Percentiles rank a stretch among this genome's conserved stretches.
These are phyloP conservation scores for Rhodotorula kratochvilovae DNA, from an alignment of 768 basidiomycete genomes.

Conservation along the genomic window DNA sequence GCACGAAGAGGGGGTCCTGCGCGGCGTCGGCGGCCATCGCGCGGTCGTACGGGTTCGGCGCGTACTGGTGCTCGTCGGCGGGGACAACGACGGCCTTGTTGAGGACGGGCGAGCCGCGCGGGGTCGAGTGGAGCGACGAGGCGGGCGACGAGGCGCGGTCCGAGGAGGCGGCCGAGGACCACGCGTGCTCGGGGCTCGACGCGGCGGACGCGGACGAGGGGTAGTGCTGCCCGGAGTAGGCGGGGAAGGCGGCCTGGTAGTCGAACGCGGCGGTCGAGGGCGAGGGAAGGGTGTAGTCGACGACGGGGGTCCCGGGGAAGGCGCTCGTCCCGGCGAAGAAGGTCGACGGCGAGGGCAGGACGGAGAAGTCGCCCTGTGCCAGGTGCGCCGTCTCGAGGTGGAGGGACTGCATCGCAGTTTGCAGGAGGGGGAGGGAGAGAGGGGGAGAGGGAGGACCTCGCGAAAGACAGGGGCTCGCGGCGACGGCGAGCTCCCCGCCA, in stretches of 20 bases:
- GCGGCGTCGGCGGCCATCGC: neutral
- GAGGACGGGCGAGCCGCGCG: constrained; percentile 6
- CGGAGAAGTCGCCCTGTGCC: neutral
- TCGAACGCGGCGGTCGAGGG: neutral
- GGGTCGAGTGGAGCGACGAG: constrained; percentile 12
- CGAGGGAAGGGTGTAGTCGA: neutral
- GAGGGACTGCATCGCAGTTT: constrained; percentile 10
- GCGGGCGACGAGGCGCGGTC: constrained; percentile 19
- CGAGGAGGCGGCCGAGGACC: neutral
- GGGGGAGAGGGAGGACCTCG: neutral
- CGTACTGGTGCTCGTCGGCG: neutral
- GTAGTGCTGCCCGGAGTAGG: neutral
- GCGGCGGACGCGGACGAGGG: neutral
- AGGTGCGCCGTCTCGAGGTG: constrained; percentile 6
- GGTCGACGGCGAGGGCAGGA: constrained; percentile 15
- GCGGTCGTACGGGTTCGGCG: neutral
- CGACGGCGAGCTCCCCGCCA: too few species aligned
- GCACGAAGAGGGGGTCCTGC: neutral
- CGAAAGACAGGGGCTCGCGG: too few species aligned
- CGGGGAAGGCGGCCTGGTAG: neutral
- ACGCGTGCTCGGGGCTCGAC: neutral
- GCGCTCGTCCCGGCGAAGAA: neutral
- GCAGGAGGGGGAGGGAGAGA: neutral
- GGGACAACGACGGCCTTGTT: neutral
- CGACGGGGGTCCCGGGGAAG: neutral